Base-by-base conservation (phyloP, 495 filamentous ascomycete species). In the Annulohypoxylon stygium region DNA sequence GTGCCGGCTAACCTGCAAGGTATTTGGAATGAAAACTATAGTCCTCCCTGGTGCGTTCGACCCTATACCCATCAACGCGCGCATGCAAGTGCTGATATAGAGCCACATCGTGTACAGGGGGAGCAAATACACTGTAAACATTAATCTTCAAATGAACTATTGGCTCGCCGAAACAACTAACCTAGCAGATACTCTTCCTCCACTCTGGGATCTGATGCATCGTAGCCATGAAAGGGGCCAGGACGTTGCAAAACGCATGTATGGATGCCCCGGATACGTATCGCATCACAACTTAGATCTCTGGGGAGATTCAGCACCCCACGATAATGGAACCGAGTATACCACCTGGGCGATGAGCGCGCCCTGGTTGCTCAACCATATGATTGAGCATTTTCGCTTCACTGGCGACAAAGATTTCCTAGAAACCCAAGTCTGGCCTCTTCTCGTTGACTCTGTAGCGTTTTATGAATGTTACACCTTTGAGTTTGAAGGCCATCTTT, bases 211-310 rank as follows among this genome's bases (percentile, higher is more conserved):
- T 20, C n/a, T 47, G 16, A 47, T 47, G 43, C 4, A 20, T 5
- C 43, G 43, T 20, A 47, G 43, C 12, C 43, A 47, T 47, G 5
- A 47, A 9, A n/a, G n/a, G 18, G 43, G 43, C 43, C 43, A 9
- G 18, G 43, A 47, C 5, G 43, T 47, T 18, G 43, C 43, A 20
- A 20, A 20, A 20, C 43, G 12, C 4, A 47, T 47, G 43, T 47
- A 47, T 9, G 43, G 43, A 9, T 47, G 43, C 8, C 43, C 43
- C 12, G 43, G 43, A 47, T 47, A 47, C 43, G 43, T 47, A 20
- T 47, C 43, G n/a, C 43, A 47, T 16, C 43, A 47, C 16, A 47
- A 47, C 16, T 47, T 47, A 47, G 43, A 47, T 47, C 43, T 47
- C 43, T 47, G 43, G 43, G 43, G 43, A 47, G 43, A 47, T 20